Conservation (phyloP, 2,329 filamentous ascomycete genomes). For the Endocalyx cinctus region DNA sequence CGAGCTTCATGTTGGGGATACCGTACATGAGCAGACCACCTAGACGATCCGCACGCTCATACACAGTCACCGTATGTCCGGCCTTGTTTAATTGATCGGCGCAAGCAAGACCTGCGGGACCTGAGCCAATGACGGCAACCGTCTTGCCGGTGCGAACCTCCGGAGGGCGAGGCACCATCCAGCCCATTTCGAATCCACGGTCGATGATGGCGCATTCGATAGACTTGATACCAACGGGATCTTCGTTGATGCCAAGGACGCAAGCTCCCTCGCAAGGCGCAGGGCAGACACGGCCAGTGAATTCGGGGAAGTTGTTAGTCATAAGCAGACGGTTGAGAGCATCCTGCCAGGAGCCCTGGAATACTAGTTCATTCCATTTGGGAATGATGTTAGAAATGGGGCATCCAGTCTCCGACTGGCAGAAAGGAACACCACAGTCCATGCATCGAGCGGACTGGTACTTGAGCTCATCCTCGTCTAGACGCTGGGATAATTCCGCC, state of each 20-base stretch:
- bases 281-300: constrained; percentile 93
- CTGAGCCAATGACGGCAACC: constrained; percentile 85
- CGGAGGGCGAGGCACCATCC: constrained; percentile 85
- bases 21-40: constrained; percentile 97
- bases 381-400: constrained; percentile 97
- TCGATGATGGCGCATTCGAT: constrained; percentile 98
- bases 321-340: constrained; percentile 86
- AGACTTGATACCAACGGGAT: constrained; percentile 96
- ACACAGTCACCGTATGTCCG: constrained; percentile 83
- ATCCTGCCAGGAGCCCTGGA: constrained; percentile 77
- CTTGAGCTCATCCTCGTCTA: constrained; percentile 93
- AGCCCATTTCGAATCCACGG: constrained; percentile 94
- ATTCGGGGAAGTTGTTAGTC: constrained; percentile 99
- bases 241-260: constrained; percentile 93
- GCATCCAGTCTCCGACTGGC: constrained; percentile 91
- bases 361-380: constrained; percentile 87
- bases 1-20: constrained; percentile 99
- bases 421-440: constrained; percentile 98
- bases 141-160: constrained; percentile 80
- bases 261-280: constrained; percentile 96
- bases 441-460: constrained; percentile 96
- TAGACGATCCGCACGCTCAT: constrained; percentile 84
- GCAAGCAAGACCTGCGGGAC: constrained; percentile 81
- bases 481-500: constrained; percentile 81
- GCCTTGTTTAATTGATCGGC: constrained; percentile 94